Percentiles rank a stretch among this genome's conserved stretches.
These are phyloP conservation scores for Betula pendula DNA, from an alignment of 306 rosid genomes.

Conservation along the genomic window DNA sequence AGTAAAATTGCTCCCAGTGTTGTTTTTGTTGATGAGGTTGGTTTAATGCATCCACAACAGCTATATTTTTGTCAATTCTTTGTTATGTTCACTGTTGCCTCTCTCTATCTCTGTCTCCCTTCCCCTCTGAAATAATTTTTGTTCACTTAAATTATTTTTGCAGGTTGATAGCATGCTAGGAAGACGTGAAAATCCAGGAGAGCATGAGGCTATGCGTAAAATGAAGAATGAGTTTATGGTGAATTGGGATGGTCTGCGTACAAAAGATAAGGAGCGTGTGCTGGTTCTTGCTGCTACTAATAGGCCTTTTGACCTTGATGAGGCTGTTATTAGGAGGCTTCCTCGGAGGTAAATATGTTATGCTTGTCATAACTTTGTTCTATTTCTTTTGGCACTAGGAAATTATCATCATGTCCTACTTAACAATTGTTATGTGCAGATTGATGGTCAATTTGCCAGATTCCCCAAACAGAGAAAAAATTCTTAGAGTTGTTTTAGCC, in stretches of 20 bases:
- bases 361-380: constrained; percentile 6
- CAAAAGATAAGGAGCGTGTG: constrained; percentile 90
- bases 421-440: constrained; percentile 42
- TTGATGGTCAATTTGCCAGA: constrained; percentile 97
- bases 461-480: constrained; percentile 76
- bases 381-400: constrained; percentile 3
- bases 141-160: constrained; percentile 15
- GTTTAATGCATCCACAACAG: constrained; percentile 20
- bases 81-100: background rate
- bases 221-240: constrained; percentile 99
- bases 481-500: constrained; percentile 74
- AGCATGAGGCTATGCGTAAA: constrained; percentile 96
- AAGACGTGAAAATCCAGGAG: constrained; percentile 93
- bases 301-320: constrained; percentile 97
- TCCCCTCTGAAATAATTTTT: background rate
- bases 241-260: constrained; percentile 97
- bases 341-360: constrained; percentile 67
- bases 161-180: constrained; percentile 99
- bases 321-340: constrained; percentile 97
- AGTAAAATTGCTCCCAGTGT: constrained; percentile 98
- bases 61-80: background rate
- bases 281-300: constrained; percentile 97
- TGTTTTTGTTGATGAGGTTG: constrained; percentile 93
- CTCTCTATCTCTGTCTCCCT: background rate
- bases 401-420: background rate